phyloP scores from a whole-genome alignment of 805 yeast species.

The Yamadazyma kitorensis region DNA sequence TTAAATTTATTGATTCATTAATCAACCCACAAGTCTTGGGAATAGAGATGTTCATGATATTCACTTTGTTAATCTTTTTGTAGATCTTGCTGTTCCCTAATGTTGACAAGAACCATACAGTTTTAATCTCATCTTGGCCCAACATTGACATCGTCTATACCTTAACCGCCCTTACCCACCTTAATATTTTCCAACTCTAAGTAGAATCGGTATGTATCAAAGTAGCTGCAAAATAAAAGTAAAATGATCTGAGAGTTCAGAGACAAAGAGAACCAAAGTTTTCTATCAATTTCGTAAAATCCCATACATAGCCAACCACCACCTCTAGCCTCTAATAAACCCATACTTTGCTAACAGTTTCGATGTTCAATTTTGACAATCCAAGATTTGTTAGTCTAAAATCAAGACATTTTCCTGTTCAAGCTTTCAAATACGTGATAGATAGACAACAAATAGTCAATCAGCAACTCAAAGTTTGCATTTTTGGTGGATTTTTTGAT shows the following conservation, averaged over 20 bases:
- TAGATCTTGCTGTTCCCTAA: constrained; percentile 4
- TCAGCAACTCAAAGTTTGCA: constrained; percentile 19
- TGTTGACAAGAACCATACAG: constrained; percentile 11
- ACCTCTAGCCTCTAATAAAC: no score
- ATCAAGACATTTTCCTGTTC: constrained; percentile 15
- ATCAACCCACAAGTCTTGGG: constrained; percentile 37
- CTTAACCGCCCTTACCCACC: no score
- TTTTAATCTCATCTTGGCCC: constrained; percentile 6
- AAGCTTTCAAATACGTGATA: constrained; percentile 22
- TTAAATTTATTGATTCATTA: constrained; percentile 9
- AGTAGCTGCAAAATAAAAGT: no score
- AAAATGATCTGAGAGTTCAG: no score
- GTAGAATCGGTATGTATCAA: no score
- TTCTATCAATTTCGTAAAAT: no score
- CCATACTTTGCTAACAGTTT: no score
- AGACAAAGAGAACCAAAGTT: no score
- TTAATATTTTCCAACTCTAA: no score
- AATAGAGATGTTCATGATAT: constrained; percentile 22
- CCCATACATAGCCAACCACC: no score
- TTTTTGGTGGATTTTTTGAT: constrained; percentile 1
- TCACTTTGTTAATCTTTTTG: constrained; percentile 3
- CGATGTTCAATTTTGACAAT: no score
- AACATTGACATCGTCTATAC: neutral
- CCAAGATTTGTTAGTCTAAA: neutral
- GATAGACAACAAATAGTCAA: constrained; percentile 21